Base-by-base conservation (phyloP, 2,329 filamentous ascomycete species). In the Colletotrichum echinochloae region DNA sequence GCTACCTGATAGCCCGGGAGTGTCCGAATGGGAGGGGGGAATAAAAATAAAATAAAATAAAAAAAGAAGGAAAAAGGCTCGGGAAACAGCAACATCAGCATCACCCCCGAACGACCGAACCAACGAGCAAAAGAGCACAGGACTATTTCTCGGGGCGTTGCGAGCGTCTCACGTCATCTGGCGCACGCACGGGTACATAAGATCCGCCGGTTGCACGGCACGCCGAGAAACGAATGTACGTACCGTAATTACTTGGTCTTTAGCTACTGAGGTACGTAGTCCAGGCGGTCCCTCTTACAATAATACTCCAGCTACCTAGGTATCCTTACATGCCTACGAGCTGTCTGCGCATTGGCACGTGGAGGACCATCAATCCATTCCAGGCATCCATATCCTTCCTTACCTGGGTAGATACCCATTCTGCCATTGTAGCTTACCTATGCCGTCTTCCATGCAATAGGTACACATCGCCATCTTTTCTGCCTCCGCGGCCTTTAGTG, bases 111-210 rank as follows among this genome's bases (percentile, higher is more conserved):
- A 26, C 54, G 39, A 35, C 16, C 37, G 14, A 39, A 51, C 48
- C 23, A 51, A 35, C 23, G 33, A 65, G 54, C 48, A 44, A 39
- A 46, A 44, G 23, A 55, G 39, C 49, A 41, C 56, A 51, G 9
- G 33, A n/a, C n/a, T n/a, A n/a, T n/a, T n/a, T 30, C 23, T 26
- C 23, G 48, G 48, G 56, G 56, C 33, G 30, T 51, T 14, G 62
- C 33, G 62, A 51, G 30, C 18, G 35, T 66, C 67, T 70, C 63
- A 70, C 62, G 67, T 70, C 67, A 70, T 70, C 63, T 44, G 16
- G 41, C n/a, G 63, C 33, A 18, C 66, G 63, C 49, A 57, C 66
- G 67, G 67, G 39, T 66, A 41, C 63, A 56, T 39, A 61, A 37
- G 41, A 61, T 70, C 67, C 67, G 56, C 61, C 39, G 51, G 20